Evolutionary conservation across 2,329 filamentous ascomycete genomes (phyloP), one percentile per base, ranked within the genome.

Genomic region (Claviceps sp.): DNA sequence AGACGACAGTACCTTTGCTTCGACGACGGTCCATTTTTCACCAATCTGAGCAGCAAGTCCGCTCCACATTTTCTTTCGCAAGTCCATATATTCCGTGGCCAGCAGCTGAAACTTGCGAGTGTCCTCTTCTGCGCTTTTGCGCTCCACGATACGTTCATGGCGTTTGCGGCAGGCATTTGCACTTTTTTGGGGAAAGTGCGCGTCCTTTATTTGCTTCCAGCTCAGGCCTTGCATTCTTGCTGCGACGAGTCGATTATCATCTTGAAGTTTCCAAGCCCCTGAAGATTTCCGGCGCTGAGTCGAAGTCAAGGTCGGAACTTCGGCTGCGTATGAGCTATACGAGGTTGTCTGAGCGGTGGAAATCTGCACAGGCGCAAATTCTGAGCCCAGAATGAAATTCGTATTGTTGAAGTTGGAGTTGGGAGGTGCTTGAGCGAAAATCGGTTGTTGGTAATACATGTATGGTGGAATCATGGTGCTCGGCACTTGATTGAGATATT

Each of bases 141-240:
- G 81, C 69, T 91, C 85, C 75, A 91, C 83, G 58, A 95, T 71
- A 42, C 89, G 78, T 69, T 95, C 89, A 61, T 94, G 88, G 52
- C 89, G 81, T 71, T 95, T 95, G 57, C 89, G 86, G 69, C 89
- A 95, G 17, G 89, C 89, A 65, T 93, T 93, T 54, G 84, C 72
- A 8, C 80, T 81, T 72, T 95, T 95, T 64, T 70, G 75, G 1
- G 84, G 85, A 65, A 95, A 95, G 68, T 88, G 81, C 56, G 76
- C 79, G 55, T 75, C 74, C 60, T 89, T 83, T 63, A 94, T 93
- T 60, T 87, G 84, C 51, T 80, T 78, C 89, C 89, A 95, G 68
- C 90, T 91, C 64, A 89, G 76, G 24, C 86, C 85, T 61, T 83
- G 80, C 47, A 84, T 79, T 50, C 89, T 80, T 16, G 87, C 86